Percentiles rank a stretch among this genome's conserved stretches.
phyloP scores from a whole-genome alignment of 495 filamentous ascomycete species.

The Trichoderma virens region DNA sequence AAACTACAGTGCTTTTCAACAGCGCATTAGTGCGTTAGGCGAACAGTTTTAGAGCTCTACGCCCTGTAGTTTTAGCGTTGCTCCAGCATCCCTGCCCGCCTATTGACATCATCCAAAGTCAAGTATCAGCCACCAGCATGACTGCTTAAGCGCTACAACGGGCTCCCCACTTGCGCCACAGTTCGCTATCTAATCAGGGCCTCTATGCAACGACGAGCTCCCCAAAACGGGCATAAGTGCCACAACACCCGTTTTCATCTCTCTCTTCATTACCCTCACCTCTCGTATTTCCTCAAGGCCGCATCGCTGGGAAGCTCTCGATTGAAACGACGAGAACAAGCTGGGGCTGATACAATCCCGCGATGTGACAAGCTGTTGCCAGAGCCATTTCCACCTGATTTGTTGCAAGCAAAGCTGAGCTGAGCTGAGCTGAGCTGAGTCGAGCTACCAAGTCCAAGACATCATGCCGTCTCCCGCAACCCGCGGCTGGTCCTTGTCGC shows the following conservation, averaged over 20 bases:
- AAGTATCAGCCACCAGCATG: too few species aligned
- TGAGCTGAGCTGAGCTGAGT: not conserved
- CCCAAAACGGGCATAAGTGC: not conserved
- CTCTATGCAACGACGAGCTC: not conserved
- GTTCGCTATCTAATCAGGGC: not conserved
- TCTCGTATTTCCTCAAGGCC: not conserved
- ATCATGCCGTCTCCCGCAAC: not conserved
- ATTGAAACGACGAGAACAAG: not conserved
- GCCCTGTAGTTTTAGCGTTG: not conserved
- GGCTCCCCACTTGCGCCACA: not conserved
- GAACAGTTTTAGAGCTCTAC: not conserved
- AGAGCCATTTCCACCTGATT: not conserved
- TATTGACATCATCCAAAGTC: too few species aligned
- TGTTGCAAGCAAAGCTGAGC: not conserved
- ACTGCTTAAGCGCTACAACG: too few species aligned
- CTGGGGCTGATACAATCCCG: not conserved
- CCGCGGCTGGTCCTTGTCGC: not conserved
- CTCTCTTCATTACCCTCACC: not conserved
- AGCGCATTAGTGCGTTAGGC: not conserved
- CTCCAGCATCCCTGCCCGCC: not conserved
- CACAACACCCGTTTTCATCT: not conserved
- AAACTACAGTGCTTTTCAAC: not conserved
- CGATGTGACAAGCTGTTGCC: not conserved
- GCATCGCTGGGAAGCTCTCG: not conserved
- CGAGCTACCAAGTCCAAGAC: not conserved